Evolutionary conservation across 1,139 yeast species (phyloP), one percentile per base, ranked within the genome.

Genomic region (Candida albicans): DNA sequence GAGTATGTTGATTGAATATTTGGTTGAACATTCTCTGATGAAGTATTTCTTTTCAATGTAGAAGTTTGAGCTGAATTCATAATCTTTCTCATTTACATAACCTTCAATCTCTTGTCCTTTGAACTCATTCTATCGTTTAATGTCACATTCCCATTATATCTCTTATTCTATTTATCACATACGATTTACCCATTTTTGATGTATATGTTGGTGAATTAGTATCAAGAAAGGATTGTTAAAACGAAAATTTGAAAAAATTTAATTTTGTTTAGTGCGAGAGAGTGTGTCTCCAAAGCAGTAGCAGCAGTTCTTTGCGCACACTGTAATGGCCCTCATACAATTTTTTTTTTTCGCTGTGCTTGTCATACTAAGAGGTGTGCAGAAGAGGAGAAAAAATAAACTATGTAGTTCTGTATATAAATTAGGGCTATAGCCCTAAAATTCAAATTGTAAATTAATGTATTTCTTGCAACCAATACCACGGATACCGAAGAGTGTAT

Each of bases 131-230:
- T n/a, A 29, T 37, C 31, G 25, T n/a, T 8, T 18, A 29, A 18
- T 29, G 29, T 18, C 39, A 29, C 22, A 36, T 35, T 35, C 28
- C 33, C 12, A n/a, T 13, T 22, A 29, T 27, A 27, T 13, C 11
- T 9, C 24, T 25, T 35, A n/a, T 29, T 29, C 14, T 14, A 35
- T 32, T 14, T 30, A 26, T 38, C 62, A 74, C 84, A 72, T 80
- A 82, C 87, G 87, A 81, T 81, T 83, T 83, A 82, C 88, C 89
- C 89, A 83, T 83, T 59, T 75, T 80, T 75, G 69, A 43, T 49
- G 41, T 49, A 41, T 43, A 32, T 45, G 48, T 33, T 41, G 37
- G 30, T 35, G 36, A 24, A 33, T 40, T 39, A 35, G 6, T 29
- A 29, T 29, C 29, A 34, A 22, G 29, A 35, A 14, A 15, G 14